Conservation (phyloP, 2,329 filamentous ascomycete genomes). For the Didymella pomorum region DNA sequence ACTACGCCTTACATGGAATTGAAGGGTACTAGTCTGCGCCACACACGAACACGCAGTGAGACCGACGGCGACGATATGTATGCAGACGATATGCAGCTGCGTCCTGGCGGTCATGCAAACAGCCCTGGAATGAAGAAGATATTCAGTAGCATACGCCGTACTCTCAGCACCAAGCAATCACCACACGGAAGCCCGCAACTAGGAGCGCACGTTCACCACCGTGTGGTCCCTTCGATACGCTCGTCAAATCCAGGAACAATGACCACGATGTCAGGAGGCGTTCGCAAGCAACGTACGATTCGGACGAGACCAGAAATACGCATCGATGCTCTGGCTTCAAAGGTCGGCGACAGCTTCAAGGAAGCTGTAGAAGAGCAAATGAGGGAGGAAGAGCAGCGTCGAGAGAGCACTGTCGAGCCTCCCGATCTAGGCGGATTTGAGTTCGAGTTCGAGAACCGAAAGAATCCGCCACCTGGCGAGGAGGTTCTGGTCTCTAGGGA, state of each 20-base stretch:
- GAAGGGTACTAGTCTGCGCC: slow-evolving; percentile 38
- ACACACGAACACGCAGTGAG: slow-evolving; percentile 44
- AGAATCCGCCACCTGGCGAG: slow-evolving; percentile 23
- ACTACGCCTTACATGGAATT: slow-evolving; percentile 79
- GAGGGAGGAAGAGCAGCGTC: slow-evolving; percentile 40
- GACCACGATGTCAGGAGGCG: slow-evolving; percentile 35
- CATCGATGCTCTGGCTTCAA: slow-evolving; percentile 83
- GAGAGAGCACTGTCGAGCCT: slow-evolving; percentile 23
- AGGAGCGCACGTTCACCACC: slow-evolving; percentile 28
- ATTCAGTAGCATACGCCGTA: slow-evolving; percentile 84
- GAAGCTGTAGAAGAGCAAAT: slow-evolving; percentile 73
- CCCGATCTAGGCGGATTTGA: slow-evolving; percentile 46
- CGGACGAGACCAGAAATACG: slow-evolving; percentile 62
- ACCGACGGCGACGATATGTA: slow-evolving; percentile 41
- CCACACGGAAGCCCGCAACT: slow-evolving; percentile 36
- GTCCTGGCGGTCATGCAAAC: slow-evolving; percentile 34
- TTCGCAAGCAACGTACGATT: slow-evolving; percentile 44
- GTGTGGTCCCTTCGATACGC: slow-evolving; percentile 35
- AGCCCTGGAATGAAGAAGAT: slow-evolving; percentile 82
- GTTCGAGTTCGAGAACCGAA: slow-evolving; percentile 45
- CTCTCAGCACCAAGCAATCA: slow-evolving; percentile 69
- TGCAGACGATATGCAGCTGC: slow-evolving; percentile 31
- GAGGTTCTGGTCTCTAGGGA: slow-evolving; percentile 19
- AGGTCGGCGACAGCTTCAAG: slow-evolving; percentile 80
- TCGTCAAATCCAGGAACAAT: slow-evolving; percentile 42